Base-by-base conservation (phyloP, 2,329 filamentous ascomycete genomes). In the Colletotrichum lupini region DNA sequence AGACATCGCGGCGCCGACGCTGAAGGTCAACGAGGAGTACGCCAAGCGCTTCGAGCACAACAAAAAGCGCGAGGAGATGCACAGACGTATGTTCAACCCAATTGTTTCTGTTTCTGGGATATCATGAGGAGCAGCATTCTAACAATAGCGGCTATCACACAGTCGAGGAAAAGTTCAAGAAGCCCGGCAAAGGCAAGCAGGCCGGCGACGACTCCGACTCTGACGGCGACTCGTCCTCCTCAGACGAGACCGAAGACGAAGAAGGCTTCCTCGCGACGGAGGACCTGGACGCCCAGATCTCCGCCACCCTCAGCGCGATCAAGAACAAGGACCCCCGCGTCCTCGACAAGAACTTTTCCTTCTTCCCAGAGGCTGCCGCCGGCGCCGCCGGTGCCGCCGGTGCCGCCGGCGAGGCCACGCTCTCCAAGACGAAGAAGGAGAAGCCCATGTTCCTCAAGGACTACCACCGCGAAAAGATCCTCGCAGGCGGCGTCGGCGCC, bases 31-130 rank as follows among this genome's bases (percentile, higher is more conserved):
- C 83, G 88, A 95, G 81, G 94, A 97, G 65, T 99, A 92, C 82
- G 97, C 97, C 56, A 91, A 90, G 77, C 89, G 94, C 53, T 98
- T 98, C 78, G 97, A 99, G 82, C 90, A 98, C 85, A 99, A 99
- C 85, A 98, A 98, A 86, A 98, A 98, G 85, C 91, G 96, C 71
- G 95, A 97, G 80, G 97, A 99, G 81, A 86, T 91, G 75, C 92
- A 95, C 19, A 88, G 90, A 79, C 82, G 92, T 93, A 79, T 78
- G 90, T 83, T 32, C 19, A 49, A 37, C 8, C 8, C 6, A 52
- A 7, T 24, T 22, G 28, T 5, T 57, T n/a, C 5, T 4, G n/a
- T 22, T 7, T 28, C 2, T 8, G 14, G 30, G 32, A n/a, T 16
- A 1, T 24, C 58, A 46, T 8, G 28, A 30, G 28, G 37, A 24